Evolutionary conservation across 1,284 basidiomycete species (phyloP).

Genomic region (Cutaneotrichosporon dermatis): DNA sequence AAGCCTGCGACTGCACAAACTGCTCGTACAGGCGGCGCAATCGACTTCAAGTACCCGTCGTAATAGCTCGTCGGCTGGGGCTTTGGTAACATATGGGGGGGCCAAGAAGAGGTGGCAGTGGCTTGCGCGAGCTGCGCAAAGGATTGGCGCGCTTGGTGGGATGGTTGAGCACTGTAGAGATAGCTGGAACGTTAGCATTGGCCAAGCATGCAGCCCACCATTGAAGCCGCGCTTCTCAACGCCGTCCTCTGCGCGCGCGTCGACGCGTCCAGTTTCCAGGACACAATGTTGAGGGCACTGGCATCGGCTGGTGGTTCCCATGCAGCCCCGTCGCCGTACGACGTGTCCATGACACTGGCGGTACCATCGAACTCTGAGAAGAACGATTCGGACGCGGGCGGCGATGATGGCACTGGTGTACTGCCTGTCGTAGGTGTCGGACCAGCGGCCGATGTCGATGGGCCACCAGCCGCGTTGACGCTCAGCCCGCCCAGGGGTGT

Average conservation of each 20-base stretch:
- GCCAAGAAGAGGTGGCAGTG: constrained; percentile 62
- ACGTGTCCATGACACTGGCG: constrained; percentile 37
- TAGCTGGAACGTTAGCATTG: constrained; percentile 49
- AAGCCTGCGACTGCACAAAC: constrained; percentile 31
- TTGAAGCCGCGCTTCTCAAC: constrained; percentile 45
- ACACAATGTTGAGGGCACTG: constrained; percentile 41
- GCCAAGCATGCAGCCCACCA: constrained; percentile 18
- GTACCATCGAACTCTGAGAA: constrained; percentile 46
- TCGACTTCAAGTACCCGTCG: constrained; percentile 69
- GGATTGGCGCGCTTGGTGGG: constrained; percentile 78
- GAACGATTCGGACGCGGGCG: constrained; percentile 43
- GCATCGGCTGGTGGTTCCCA: constrained; percentile 33
- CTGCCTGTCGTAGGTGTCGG: not conserved
- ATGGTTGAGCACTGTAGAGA: constrained; percentile 75
- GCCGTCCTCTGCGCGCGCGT: constrained; percentile 31
- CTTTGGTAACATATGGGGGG: constrained; percentile 63
- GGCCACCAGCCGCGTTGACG: not conserved
- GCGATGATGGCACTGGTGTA: constrained; percentile 38
- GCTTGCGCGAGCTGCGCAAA: constrained; percentile 70
- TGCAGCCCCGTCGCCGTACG: constrained; percentile 22
- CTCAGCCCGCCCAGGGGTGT: not conserved
- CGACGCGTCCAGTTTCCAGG: constrained; percentile 32
- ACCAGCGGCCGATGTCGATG: not conserved
- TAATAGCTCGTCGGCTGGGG: constrained; percentile 57
- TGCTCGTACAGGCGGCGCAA: constrained; percentile 72